These are phyloP conservation scores for Trichosporon sp. DNA, from an alignment of 1,284 basidiomycete genomes.

Conservation along the genomic window DNA sequence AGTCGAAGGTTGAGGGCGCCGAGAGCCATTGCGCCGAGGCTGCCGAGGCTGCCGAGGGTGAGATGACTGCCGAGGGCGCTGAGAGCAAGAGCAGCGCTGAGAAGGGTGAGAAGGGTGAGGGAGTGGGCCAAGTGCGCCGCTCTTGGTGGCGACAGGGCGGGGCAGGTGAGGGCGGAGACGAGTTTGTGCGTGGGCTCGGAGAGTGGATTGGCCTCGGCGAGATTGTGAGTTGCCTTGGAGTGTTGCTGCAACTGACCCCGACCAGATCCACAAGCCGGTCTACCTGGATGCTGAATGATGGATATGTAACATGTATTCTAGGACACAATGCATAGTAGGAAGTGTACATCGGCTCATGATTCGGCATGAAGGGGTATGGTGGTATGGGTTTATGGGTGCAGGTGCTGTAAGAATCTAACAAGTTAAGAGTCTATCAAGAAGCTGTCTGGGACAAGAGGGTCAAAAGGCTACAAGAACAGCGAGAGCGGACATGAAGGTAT, in stretches of 20 bases:
- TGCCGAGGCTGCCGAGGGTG: background rate
- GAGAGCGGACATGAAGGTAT: no score
- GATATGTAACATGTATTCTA: background rate
- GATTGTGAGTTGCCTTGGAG: conserved; percentile 26
- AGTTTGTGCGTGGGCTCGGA: conserved; percentile 41
- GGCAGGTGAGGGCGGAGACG: conserved; percentile 43
- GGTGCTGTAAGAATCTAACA: background rate
- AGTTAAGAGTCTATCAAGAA: no score
- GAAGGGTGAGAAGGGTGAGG: background rate
- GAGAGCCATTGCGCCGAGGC: background rate
- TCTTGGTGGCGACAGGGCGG: conserved; percentile 42
- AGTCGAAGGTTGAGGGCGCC: background rate
- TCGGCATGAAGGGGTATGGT: background rate
- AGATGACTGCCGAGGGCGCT: background rate
- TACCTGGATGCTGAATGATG: conserved; percentile 7
- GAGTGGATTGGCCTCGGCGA: conserved; percentile 41
- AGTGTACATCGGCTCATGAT: background rate
- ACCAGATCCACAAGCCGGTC: conserved; percentile 15
- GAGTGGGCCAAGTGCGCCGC: background rate
- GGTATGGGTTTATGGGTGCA: no score
- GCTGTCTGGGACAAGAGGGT: no score
- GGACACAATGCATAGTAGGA: background rate
- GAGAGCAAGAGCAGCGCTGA: background rate
- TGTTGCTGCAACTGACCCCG: background rate
- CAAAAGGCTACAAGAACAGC: no score